Base-by-base conservation (phyloP, 2,329 filamentous ascomycete genomes). In the Talaromyces sp. region DNA sequence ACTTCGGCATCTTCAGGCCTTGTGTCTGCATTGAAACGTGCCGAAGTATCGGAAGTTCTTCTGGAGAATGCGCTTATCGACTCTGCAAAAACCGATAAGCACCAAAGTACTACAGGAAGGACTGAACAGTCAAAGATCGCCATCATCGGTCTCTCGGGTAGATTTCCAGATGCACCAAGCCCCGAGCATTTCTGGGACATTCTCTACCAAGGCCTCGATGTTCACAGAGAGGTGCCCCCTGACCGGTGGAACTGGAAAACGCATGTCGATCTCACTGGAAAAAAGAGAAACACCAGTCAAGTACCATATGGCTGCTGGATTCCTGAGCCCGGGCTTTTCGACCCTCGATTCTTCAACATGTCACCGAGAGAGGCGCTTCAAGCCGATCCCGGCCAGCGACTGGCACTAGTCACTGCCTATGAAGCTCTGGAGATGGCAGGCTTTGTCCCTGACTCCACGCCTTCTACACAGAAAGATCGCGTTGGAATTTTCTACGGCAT, bases 371-470 rank as follows among this genome's bases (percentile, higher is more conserved):
- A 93, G 77, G 90, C 90, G 41, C 85, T 86, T 63, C 89, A 92
- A 74, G 92, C 89, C 1, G 90, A 93, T 74, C 90, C 90, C 0
- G 91, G 91, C 86, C 90, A 92, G 74, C 85, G 90, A 71, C 82
- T 93, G 69, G 88, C 89, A 3, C 78, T 93, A 43, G 85, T 88
- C 15, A 92, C 90, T 2, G 90, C 89, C 1, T 93, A 91, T 72
- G 90, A 93, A 73, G 90, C 90, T 1, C 80, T 93, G 49, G 90
- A 94, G 75, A 90, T 90, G 87, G 87, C 89, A 39, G 91, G 90
- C 1, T 90, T 90, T 72, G 87, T 91, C 22, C 87, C 88, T 0
- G 89, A 91, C 76, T 82, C 88, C 52, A 90, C 88, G 0, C 83
- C 88, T 0, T 89, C 88, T 0, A 89, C 87, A 3, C 84, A 85